These are phyloP conservation scores for Cordyceps cicadae DNA, from an alignment of 2,329 filamentous ascomycete genomes.

Conservation along the genomic window DNA sequence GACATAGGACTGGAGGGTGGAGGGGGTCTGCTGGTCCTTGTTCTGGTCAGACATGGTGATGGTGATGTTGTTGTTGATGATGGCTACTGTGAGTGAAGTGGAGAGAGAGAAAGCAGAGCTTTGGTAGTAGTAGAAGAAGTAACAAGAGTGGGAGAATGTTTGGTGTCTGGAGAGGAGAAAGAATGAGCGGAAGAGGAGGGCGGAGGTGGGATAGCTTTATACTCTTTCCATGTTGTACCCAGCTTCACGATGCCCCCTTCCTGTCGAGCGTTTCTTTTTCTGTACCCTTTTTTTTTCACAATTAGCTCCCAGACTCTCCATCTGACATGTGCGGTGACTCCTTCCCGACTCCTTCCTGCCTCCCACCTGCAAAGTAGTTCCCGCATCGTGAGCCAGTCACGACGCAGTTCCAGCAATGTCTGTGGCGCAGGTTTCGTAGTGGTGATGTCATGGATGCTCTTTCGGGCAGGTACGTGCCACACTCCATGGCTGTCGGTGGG, in stretches of 20 bases:
- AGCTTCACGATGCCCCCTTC: constrained; percentile 7
- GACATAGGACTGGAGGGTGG: constrained; percentile 70
- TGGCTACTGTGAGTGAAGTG: neutral
- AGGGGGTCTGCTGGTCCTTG: constrained; percentile 35
- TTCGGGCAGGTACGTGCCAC: neutral
- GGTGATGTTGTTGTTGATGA: neutral
- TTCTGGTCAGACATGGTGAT: constrained; percentile 24
- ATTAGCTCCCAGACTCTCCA: neutral
- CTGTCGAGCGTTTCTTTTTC: neutral
- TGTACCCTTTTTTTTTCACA: neutral
- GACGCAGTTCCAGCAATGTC: neutral
- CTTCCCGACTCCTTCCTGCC: neutral
- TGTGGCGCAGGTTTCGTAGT: neutral
- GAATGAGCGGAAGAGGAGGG: neutral
- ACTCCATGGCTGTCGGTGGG: neutral
- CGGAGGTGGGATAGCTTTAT: constrained; percentile 8
- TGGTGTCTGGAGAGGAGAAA: neutral
- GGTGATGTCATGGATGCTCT: constrained; percentile 7
- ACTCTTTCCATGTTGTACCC: neutral
- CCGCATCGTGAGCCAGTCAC: neutral
- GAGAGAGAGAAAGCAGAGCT: neutral
- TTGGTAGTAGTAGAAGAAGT: neutral
- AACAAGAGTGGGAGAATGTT: neutral
- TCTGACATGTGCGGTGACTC: neutral
- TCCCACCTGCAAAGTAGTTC: neutral